Evolutionary conservation across 2,329 filamentous ascomycete species (phyloP), one percentile per base, ranked within the genome.

Genomic region (Trichoderma pleuroti): DNA sequence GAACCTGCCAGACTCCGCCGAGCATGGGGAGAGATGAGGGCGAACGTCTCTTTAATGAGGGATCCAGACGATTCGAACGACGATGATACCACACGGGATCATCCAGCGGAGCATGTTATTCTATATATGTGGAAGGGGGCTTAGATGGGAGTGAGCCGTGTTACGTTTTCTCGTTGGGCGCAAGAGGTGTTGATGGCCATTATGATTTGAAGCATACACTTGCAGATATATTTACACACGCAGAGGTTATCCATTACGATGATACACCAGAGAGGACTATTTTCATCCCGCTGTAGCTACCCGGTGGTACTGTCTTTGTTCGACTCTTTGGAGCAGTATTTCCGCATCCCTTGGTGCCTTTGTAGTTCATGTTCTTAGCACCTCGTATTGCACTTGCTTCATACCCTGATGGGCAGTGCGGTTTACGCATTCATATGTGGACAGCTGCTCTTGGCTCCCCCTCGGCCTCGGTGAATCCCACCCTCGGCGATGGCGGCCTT

Each of bases 151-250:
- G 28, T 52, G 65, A 60, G 56, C 39, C 26, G 56, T 52, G 56
- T 52, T 16, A 54, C 28, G 56, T 26, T 60, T 61, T 52, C 56
- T 52, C 56, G 32, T 66, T 61, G 28, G 65, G 65, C 65, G 65
- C 39, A 68, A 49, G 56, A 57, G 56, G 65, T 59, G 65, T 68
- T 61, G 65, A 61, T 39, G 56, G 65, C 65, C 21, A 60, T 60
- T 21, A 61, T 68, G 56, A 61, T 68, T 68, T 52, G 21, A 68
- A 57, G 21, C 28, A 68, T 68, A 68, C 56, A 68, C 56, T 60
- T 60, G 65, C 56, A 61, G 39, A 68, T 21, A 60, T 60, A 26
- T 36, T 49, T 68, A 68, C 56, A 36, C 56, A 30, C 59, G n/a
- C 56, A 61, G 39, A 61, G 24, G 30, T 18, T 36, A 36, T 21